Evolutionary conservation across 441 rosid genomes (phyloP).

Genomic region (Manihot esculenta): DNA sequence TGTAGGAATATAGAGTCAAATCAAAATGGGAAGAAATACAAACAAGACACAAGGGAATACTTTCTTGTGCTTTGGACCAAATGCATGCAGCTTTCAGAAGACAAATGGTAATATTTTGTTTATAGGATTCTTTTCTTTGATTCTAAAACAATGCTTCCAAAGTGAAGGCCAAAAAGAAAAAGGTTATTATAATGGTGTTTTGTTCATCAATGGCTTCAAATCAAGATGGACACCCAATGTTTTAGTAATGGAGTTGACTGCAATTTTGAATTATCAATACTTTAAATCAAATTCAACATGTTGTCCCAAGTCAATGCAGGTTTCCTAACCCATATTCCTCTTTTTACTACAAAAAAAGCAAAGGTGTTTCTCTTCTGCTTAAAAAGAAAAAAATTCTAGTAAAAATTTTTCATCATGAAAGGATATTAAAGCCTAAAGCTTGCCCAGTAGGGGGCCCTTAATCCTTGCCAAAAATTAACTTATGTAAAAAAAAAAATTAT

Average conservation of each 20-base stretch:
- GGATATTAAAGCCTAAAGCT: constrained; percentile 7
- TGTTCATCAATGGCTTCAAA: constrained; percentile 24
- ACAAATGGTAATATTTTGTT: constrained; percentile 1
- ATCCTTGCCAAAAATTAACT: constrained; percentile 12
- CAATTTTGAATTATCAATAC: background rate
- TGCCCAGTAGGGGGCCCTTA: constrained; percentile 4
- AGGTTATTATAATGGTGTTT: constrained; percentile 39
- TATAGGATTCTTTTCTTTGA: constrained; percentile 34
- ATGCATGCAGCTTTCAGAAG: constrained; percentile 30
- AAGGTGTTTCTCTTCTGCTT: background rate
- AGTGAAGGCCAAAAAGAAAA: constrained; percentile 34
- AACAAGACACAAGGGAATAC: constrained; percentile 20
- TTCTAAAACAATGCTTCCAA: constrained; percentile 30
- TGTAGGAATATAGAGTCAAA: background rate
- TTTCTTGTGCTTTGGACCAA: constrained; percentile 31
- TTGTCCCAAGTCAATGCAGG: constrained; percentile 27
- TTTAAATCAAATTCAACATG: too few species aligned
- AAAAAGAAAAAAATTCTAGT: background rate
- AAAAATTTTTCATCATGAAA: background rate
- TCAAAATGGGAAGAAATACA: constrained; percentile 18
- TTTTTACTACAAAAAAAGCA: constrained; percentile 4
- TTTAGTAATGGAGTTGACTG: constrained; percentile 31
- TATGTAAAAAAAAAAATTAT: background rate
- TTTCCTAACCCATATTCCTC: constrained; percentile 7
- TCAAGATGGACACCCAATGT: background rate